Evolutionary conservation across 2,329 filamentous ascomycete species (phyloP).

Genomic region (Periconia macrospinosa): DNA sequence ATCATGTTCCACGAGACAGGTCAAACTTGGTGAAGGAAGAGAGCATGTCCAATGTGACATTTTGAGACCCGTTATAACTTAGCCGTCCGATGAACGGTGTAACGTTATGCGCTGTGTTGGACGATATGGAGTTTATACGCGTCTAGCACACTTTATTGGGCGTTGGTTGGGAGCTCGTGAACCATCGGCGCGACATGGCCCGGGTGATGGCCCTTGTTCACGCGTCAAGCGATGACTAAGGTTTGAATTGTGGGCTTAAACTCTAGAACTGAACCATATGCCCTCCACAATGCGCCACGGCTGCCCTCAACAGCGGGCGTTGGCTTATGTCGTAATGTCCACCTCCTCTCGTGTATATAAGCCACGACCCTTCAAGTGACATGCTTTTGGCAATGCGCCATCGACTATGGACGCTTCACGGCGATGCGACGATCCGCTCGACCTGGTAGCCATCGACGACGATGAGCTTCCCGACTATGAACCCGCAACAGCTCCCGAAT

Average conservation of each 20-base stretch:
- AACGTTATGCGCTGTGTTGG: too few relatives aligned
- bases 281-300: not conserved
- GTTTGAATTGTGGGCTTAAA: not conserved
- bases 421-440: constrained; percentile 3
- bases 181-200: too few relatives aligned
- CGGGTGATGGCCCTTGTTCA: not conserved
- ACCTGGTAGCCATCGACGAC: constrained; percentile 6
- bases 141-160: too few relatives aligned
- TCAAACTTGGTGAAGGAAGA: too few relatives aligned
- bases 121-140: too few relatives aligned
- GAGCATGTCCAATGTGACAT: too few relatives aligned
- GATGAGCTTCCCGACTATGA: constrained; percentile 23
- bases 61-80: too few relatives aligned
- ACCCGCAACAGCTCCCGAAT: constrained; percentile 11
- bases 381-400: not conserved
- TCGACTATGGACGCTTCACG: constrained; percentile 4
- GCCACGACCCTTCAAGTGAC: constrained; percentile 2
- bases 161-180: too few relatives aligned
- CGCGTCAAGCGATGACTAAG: not conserved
- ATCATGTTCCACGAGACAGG: too few relatives aligned
- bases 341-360: constrained; percentile 1
- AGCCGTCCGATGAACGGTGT: too few relatives aligned
- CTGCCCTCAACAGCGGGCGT: not conserved
- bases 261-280: not conserved
- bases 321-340: not conserved